phyloP scores from a whole-genome alignment of 2,329 filamentous ascomycete genomes.

The Raffaelea arxii region DNA sequence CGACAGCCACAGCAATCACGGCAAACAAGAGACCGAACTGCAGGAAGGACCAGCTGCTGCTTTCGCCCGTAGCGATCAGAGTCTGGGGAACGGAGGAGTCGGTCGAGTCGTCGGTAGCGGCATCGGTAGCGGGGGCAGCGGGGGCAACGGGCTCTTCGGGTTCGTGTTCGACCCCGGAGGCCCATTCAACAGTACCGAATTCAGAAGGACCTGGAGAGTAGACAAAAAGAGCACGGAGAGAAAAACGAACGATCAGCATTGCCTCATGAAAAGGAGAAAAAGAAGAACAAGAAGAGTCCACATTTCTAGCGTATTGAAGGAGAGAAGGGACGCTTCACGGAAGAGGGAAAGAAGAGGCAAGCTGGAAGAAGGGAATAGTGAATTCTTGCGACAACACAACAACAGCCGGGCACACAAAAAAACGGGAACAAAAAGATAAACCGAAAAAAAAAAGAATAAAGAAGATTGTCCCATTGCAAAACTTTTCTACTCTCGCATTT shows the following conservation, averaged over 20 bases:
- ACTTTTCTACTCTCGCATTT: not conserved
- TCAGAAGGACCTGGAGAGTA: slow-evolving; percentile 19
- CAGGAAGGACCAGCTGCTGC: slow-evolving; percentile 27
- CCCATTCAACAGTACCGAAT: slow-evolving; percentile 27
- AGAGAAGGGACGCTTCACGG: too few relatives aligned
- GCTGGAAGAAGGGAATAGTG: not conserved
- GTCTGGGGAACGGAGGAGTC: not conserved
- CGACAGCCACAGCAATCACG: slow-evolving; percentile 36
- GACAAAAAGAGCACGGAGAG: slow-evolving; percentile 15
- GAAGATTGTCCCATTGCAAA: not conserved
- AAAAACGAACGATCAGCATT: slow-evolving; percentile 11
- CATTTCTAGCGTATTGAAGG: too few relatives aligned
- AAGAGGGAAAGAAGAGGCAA: not conserved
- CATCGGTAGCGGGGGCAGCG: slow-evolving; percentile 12
- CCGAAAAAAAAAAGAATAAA: not conserved
- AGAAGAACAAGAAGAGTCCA: too few relatives aligned
- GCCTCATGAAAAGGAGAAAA: not conserved
- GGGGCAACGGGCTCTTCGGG: slow-evolving; percentile 6
- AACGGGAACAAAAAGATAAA: not conserved
- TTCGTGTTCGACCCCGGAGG: slow-evolving; percentile 24
- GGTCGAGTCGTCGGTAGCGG: not conserved
- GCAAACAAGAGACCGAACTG: slow-evolving; percentile 42
- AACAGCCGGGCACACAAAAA: not conserved
- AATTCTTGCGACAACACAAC: not conserved
- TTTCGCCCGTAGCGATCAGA: not conserved